Conservation (phyloP, 2,329 filamentous ascomycete genomes). For the Davidsoniella neocaledoniae region DNA sequence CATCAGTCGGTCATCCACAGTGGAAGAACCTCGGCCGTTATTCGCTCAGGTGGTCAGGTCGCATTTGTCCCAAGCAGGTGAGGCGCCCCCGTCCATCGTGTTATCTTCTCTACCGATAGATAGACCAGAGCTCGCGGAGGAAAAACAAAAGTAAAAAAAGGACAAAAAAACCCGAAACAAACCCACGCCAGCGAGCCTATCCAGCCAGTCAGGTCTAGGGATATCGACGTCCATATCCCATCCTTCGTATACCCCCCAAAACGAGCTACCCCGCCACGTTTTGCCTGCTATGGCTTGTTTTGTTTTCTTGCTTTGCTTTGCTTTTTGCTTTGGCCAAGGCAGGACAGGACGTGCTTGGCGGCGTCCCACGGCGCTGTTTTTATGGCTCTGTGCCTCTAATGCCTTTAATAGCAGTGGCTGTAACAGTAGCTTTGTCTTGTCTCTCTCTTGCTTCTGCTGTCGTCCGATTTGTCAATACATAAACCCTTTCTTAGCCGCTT, state of each 20-base stretch:
- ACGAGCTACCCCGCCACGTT: slow-evolving; percentile 5
- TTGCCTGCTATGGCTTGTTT: neutral
- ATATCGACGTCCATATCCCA: neutral
- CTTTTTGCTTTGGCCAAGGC: no score
- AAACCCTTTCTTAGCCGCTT: slow-evolving; percentile 7
- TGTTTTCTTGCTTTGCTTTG: neutral
- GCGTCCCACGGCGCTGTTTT: neutral
- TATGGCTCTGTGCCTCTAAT: neutral
- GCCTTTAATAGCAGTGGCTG: neutral
- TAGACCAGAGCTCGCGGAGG: neutral
- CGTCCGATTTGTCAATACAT: slow-evolving; percentile 2
- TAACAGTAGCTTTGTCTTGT: neutral
- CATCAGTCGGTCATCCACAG: neutral
- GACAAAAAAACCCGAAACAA: neutral
- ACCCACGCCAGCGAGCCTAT: no score
- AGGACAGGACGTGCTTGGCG: no score
- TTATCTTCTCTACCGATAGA: neutral
- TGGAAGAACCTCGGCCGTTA: slow-evolving; percentile 12
- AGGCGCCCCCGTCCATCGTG: neutral
- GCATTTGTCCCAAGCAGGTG: neutral
- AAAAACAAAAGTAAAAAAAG: neutral
- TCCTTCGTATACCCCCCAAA: neutral
- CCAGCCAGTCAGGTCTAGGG: no score
- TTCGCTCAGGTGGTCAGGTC: slow-evolving; percentile 9
- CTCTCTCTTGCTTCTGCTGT: neutral